Evolutionary conservation across 2,329 filamentous ascomycete species (phyloP).

Genomic region (Emmonsia crescens): DNA sequence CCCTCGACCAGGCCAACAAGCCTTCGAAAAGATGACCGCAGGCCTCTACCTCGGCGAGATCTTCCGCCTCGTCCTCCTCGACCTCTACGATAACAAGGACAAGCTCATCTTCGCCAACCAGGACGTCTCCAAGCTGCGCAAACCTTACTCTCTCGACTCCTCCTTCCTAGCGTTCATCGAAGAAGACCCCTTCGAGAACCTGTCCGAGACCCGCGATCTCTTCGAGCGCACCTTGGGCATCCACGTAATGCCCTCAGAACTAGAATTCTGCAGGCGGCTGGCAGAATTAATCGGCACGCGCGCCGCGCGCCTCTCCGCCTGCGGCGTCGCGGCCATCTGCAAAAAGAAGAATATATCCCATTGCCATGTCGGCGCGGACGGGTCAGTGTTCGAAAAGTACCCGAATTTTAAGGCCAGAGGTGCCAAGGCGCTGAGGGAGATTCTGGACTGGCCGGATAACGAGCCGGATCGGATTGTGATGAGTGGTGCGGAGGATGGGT

Average conservation of each 20-base stretch:
- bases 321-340: slow-evolving; percentile 90
- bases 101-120: slow-evolving; percentile 72
- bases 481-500: slow-evolving; percentile 84
- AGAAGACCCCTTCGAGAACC: slow-evolving; percentile 91
- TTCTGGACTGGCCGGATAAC: slow-evolving; percentile 83
- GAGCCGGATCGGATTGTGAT: slow-evolving; percentile 82
- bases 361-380: slow-evolving; percentile 93
- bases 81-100: slow-evolving; percentile 69
- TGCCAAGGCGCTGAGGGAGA: slow-evolving; percentile 81
- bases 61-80: slow-evolving; percentile 76
- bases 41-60: slow-evolving; percentile 91
- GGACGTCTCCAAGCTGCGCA: slow-evolving; percentile 67
- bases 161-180: slow-evolving; percentile 91
- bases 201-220: slow-evolving; percentile 75
- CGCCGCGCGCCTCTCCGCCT: slow-evolving; percentile 82
- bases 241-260: slow-evolving; percentile 60
- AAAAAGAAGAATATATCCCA: slow-evolving; percentile 84
- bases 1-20: slow-evolving; percentile 83
- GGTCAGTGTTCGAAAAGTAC: slow-evolving; percentile 98
- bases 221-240: slow-evolving; percentile 69
- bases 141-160: slow-evolving; percentile 80
- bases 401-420: slow-evolving; percentile 93
- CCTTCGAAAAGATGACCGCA: slow-evolving; percentile 97
- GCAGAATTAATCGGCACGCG: slow-evolving; percentile 92
- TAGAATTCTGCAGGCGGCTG: slow-evolving; percentile 78